Evolutionary conservation across 176 grass and related monocot genomes (phyloP).

Genomic region (Themeda triandra): DNA sequence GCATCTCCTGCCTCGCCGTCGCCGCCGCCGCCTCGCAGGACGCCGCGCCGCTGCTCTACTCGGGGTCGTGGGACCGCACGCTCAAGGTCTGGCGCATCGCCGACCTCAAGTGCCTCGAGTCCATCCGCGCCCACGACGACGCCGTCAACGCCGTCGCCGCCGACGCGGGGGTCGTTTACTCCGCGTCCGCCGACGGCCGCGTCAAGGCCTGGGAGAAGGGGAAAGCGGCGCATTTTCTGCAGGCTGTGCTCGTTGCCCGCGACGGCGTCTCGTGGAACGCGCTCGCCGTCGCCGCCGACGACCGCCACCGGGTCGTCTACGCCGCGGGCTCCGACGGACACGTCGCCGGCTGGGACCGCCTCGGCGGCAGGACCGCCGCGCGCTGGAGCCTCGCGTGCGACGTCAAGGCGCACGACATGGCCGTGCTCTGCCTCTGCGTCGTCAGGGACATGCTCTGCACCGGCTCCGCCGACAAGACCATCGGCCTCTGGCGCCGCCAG

Average conservation of each 20-base stretch:
- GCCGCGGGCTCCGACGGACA: conserved; percentile 70
- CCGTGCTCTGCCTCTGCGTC: conserved; percentile 66
- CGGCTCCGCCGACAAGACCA: conserved; percentile 78
- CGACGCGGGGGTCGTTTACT: conserved; percentile 49
- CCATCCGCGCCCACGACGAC: conserved; percentile 90
- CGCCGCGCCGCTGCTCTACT: conserved; percentile 57
- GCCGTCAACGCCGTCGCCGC: conserved; percentile 67
- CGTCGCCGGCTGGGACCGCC: conserved; percentile 48
- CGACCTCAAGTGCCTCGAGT: conserved; percentile 86
- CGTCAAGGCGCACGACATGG: conserved; percentile 66
- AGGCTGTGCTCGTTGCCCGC: conserved; percentile 43
- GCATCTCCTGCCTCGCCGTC: conserved; percentile 94
- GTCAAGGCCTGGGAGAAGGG: conserved; percentile 78
- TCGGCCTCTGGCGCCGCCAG: conserved; percentile 65
- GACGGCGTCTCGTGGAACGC: conserved; percentile 75
- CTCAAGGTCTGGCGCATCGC: conserved; percentile 86
- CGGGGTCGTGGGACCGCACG: conserved; percentile 78
- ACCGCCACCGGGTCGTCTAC: conserved; percentile 46
- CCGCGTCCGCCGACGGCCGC: conserved; percentile 75
- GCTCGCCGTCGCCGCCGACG: conserved; percentile 32
- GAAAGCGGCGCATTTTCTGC: conserved; percentile 46
- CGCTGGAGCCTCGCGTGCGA: conserved; percentile 63
- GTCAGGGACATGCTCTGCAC: conserved; percentile 69
- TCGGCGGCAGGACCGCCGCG: conserved; percentile 11
- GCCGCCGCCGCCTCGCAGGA: conserved; percentile 7